A percentile compares a stretch with the other conserved stretches of the same genome.
Conservation (phyloP, 2,329 filamentous ascomycete species). For the Geosmithia flava region DNA sequence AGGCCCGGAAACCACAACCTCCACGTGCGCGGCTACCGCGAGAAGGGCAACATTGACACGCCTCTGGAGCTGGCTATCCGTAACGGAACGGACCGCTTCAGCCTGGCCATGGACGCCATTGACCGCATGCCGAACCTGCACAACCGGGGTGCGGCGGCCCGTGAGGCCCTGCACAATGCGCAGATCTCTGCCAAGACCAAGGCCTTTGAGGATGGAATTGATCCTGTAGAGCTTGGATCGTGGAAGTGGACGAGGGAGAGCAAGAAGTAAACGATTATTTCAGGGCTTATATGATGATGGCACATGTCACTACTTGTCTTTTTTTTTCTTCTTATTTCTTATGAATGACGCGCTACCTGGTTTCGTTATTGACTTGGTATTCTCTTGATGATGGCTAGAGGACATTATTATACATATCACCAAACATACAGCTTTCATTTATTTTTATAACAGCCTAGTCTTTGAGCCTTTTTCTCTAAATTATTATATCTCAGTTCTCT, state of each 20-base stretch:
- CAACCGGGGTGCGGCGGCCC: constrained; percentile 48
- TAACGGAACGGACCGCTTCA: constrained; percentile 68
- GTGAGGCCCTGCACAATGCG: constrained; percentile 51
- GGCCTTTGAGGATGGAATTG: constrained; percentile 59
- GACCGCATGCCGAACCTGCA: constrained; percentile 51
- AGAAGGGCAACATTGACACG: constrained; percentile 78
- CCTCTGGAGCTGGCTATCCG: constrained; percentile 67
- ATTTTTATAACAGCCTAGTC: too few species aligned
- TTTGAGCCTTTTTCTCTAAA: too few species aligned
- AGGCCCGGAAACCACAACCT: constrained; percentile 55
- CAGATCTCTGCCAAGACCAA: constrained; percentile 52
- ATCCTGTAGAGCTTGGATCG: constrained; percentile 51
- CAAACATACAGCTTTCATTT: too few species aligned
- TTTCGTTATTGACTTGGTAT: too few species aligned
- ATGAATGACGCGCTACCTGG: constrained; percentile 16
- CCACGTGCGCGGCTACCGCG: constrained; percentile 66
- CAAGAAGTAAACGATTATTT: constrained; percentile 5
- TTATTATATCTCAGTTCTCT: too few species aligned
- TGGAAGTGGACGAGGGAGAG: constrained; percentile 50
- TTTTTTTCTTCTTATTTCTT: constrained; percentile 21
- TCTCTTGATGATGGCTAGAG: too few species aligned
- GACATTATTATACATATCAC: too few species aligned
- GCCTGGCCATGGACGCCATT: constrained; percentile 64
- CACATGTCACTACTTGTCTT: constrained; percentile 12
- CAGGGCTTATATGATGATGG: too few species aligned